phyloP scores from a whole-genome alignment of 768 basidiomycete species.

The Serendipita sp. region DNA sequence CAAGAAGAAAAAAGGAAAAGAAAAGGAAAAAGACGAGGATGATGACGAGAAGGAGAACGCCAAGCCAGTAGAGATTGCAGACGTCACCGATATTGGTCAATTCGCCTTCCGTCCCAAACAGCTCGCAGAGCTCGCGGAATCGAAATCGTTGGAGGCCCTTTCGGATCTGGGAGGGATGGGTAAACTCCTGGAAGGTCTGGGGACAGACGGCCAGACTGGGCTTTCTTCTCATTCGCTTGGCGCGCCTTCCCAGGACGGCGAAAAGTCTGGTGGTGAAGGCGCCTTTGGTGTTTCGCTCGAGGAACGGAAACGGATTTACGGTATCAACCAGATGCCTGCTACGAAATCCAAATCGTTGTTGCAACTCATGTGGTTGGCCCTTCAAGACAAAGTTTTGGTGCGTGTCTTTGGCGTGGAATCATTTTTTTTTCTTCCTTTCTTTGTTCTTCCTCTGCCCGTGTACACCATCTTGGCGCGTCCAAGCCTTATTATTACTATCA shows the following conservation, averaged over 20 bases:
- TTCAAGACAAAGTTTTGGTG: constrained; percentile 84
- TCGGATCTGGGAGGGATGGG: constrained; percentile 52
- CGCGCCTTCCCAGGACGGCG: neutral
- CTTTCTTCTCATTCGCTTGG: constrained; percentile 16
- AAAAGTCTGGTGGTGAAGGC: constrained; percentile 5
- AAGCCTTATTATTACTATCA: too few relatives aligned
- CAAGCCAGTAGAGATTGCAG: constrained; percentile 10
- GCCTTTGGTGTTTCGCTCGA: constrained; percentile 34
- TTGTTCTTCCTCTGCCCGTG: too few relatives aligned
- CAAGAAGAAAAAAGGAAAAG: neutral
- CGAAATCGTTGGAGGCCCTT: constrained; percentile 60
- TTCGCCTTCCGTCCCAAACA: constrained; percentile 58
- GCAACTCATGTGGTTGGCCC: constrained; percentile 66
- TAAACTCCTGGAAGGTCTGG: constrained; percentile 55
- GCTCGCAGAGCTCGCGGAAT: constrained; percentile 79
- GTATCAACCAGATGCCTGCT: constrained; percentile 55
- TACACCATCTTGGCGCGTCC: too few relatives aligned
- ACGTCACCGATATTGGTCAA: constrained; percentile 42
- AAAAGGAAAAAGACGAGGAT: neutral
- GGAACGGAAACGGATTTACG: constrained; percentile 53
- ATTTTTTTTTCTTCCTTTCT: neutral
- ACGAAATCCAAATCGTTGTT: constrained; percentile 56
- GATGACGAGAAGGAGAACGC: neutral
- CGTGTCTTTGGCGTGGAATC: constrained; percentile 17
- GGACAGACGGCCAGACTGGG: constrained; percentile 35